These are phyloP conservation scores for Podospora conica DNA, from an alignment of 495 filamentous ascomycete genomes.

Conservation along the genomic window DNA sequence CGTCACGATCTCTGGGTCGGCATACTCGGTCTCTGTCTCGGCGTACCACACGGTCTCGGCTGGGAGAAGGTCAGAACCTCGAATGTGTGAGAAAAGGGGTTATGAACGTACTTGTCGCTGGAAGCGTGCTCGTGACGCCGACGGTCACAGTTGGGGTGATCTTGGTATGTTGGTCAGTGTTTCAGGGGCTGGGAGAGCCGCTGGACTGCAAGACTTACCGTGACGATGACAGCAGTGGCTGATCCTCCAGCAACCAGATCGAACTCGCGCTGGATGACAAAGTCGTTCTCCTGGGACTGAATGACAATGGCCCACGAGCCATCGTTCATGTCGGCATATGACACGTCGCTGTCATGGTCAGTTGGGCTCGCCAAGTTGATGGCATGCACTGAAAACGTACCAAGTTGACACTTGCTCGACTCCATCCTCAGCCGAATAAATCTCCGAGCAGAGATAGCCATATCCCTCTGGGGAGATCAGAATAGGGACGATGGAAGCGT, in stretches of 20 bases:
- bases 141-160: conserved; percentile 20
- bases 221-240: conserved; percentile 18
- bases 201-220: conserved; percentile 7
- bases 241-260: conserved; percentile 15
- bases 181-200: not conserved
- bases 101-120: conserved; percentile 14
- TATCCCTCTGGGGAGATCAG: conserved; percentile 26
- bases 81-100: not conserved
- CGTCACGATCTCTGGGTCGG: conserved; percentile 15
- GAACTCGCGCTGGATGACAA: conserved; percentile 22
- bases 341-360: conserved; percentile 14
- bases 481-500: conserved; percentile 23
- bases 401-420: conserved; percentile 23
- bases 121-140: conserved; percentile 19
- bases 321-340: conserved; percentile 19
- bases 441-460: conserved; percentile 22
- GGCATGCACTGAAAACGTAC: conserved; percentile 7
- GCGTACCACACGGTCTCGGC: conserved; percentile 18
- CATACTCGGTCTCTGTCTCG: conserved; percentile 18
- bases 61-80: not conserved
- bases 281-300: conserved; percentile 20
- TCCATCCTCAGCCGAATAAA: conserved; percentile 19
- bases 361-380: not conserved
- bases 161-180: conserved; percentile 1
- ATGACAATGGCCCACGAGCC: conserved; percentile 23